Evolutionary conservation across 352 stramenopile genomes (phyloP), one percentile per base, ranked within the genome.

Genomic region (Phytophthora citricola): DNA sequence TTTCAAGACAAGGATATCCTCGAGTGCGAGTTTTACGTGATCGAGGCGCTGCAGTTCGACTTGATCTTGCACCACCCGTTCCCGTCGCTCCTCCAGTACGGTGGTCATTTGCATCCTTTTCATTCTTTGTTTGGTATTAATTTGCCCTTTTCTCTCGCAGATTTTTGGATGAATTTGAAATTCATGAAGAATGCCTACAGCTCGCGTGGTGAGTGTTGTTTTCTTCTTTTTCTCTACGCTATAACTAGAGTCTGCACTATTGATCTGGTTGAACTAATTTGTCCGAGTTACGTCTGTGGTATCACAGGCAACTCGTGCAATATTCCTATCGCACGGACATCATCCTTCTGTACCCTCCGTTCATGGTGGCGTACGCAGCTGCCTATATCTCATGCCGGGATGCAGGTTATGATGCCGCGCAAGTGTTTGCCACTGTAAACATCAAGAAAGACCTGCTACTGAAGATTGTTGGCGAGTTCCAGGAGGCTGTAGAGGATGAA

Each of bases 1-100:
- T 96, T 94, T 63, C 87, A 92, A 69, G 87, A 96, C 66, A 94
- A 94, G 60, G 89, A 96, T 63, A 93, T 96, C 26, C 81, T 96
- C 34, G 89, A 96, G 62, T 96, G 89, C 78, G 89, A 96, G 72
- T 96, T 95, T 62, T 95, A 95, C 79, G 82, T 95, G 22, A 84
- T 96, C 52, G 87, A 96, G 59, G 82, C 89, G 38, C 75, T 94
- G 40, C 89, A 95, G 61, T 96, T 94, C 54, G 89, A 96, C 46
- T 75, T 96, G 48, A 94, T 96, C 52, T 76, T 96, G 32, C 86
- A 94, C 55, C 89, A 96, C 45, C 89, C 89, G 44, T 96, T 95
- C 66, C 81, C 78, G 11, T 76, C 89, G 6, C 73, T 96, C 40
- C 73, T 94, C n/a, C 81, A 92, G 87, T 95, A 73, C 45, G 79